Evolutionary conservation across 116 monocot genomes (phyloP).

Genomic region (Phalaenopsis hybrid): DNA sequence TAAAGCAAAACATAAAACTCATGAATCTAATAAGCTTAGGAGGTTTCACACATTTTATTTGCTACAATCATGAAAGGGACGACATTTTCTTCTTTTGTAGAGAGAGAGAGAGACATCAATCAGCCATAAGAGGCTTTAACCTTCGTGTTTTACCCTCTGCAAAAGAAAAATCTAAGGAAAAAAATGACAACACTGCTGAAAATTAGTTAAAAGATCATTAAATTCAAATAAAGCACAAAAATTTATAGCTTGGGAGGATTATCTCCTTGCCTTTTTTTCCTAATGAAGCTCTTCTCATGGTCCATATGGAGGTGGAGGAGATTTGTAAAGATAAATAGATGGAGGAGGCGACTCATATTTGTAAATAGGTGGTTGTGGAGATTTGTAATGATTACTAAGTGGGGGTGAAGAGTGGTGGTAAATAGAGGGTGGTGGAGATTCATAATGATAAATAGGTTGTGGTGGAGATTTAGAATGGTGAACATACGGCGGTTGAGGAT

Average conservation of each 20-base stretch:
- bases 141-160: not conserved
- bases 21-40: not conserved
- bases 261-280: not conserved
- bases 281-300: not conserved
- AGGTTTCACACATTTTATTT: not conserved
- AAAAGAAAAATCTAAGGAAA: not conserved
- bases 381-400: too few relatives aligned
- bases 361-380: too few relatives aligned
- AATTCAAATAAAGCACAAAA: not conserved
- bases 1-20: not conserved
- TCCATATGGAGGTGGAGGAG: not conserved
- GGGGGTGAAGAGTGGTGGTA: too few relatives aligned
- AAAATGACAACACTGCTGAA: not conserved
- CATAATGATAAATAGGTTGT: not conserved
- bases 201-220: not conserved
- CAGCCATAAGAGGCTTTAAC: not conserved
- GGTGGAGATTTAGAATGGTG: not conserved
- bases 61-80: not conserved
- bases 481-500: not conserved
- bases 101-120: not conserved
- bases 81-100: not conserved
- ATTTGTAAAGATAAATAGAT: too few relatives aligned
- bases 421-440: not conserved
- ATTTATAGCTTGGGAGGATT: not conserved
- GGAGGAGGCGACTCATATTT: too few relatives aligned